Conservation (phyloP, 192 early-diverging fungal species). For the Backusella luteola region DNA sequence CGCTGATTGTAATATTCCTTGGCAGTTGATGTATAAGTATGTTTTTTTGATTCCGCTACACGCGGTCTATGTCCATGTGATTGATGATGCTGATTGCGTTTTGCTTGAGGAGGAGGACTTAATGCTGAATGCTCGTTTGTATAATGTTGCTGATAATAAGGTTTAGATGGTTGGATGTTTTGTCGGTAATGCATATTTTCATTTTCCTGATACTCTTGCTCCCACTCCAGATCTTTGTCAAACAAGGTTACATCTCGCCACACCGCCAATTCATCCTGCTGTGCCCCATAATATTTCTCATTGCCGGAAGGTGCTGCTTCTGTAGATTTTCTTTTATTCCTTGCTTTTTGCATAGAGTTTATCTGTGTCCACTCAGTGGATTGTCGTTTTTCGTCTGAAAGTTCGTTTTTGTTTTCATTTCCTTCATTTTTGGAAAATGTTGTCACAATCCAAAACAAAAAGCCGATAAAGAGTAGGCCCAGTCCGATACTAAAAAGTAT, state of each 20-base stretch:
- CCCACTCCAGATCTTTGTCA: not conserved
- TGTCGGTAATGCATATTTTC: conserved; percentile 2
- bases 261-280: conserved; percentile 3
- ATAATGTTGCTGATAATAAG: not conserved
- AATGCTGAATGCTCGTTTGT: not conserved
- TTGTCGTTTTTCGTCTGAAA: not conserved
- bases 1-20: not conserved
- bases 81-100: not conserved
- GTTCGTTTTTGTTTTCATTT: not conserved
- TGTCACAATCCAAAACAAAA: conserved; percentile 7
- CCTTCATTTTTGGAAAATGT: not conserved
- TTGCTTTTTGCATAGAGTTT: not conserved
- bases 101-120: not conserved
- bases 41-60: conserved; percentile 5
- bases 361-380: not conserved
- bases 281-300: not conserved
- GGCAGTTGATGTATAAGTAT: not conserved
- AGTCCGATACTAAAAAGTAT: not conserved
- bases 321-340: not conserved
- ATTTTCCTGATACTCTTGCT: not conserved
- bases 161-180: not conserved
- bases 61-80: not conserved
- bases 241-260: conserved; percentile 5
- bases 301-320: not conserved
- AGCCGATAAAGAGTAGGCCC: not conserved